These are phyloP conservation scores for Rhizopus sp. DNA, from an alignment of 371 early-diverging fungal species.

Conservation along the genomic window DNA sequence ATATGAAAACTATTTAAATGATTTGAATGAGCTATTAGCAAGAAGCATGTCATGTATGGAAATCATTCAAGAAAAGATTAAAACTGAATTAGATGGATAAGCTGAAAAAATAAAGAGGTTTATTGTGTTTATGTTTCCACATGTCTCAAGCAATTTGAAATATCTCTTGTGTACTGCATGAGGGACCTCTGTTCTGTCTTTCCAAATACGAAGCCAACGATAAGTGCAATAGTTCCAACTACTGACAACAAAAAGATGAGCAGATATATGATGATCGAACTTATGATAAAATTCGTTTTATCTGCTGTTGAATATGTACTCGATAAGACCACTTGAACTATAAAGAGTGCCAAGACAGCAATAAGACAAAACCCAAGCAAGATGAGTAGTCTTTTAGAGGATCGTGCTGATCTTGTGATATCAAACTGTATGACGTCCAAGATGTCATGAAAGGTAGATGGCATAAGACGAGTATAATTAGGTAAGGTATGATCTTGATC, in stretches of 20 bases:
- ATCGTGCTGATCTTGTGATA: slow-evolving; percentile 2
- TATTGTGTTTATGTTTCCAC: not conserved
- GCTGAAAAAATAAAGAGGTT: slow-evolving; percentile 2
- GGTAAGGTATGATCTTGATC: slow-evolving; percentile 20
- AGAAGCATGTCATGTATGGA: slow-evolving; percentile 39
- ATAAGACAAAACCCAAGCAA: slow-evolving; percentile 15
- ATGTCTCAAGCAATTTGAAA: not conserved
- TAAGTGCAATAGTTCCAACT: slow-evolving; percentile 24
- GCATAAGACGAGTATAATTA: slow-evolving; percentile 15
- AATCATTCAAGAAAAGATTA: slow-evolving; percentile 30
- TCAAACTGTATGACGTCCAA: slow-evolving; percentile 22
- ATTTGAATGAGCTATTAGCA: slow-evolving; percentile 58
- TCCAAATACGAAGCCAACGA: slow-evolving; percentile 53
- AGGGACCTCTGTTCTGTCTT: slow-evolving; percentile 36
- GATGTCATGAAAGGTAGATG: slow-evolving; percentile 18
- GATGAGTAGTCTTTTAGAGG: slow-evolving; percentile 19
- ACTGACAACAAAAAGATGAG: slow-evolving; percentile 20
- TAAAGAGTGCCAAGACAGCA: slow-evolving; percentile 18
- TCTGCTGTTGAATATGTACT: too few relatives aligned
- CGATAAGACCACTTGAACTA: slow-evolving; percentile 16
- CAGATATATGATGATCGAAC: slow-evolving; percentile 2
- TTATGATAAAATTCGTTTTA: not conserved
- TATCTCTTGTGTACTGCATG: slow-evolving; percentile 30
- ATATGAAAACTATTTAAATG: slow-evolving; percentile 52
- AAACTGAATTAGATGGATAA: slow-evolving; percentile 23